Conservation (phyloP, 1,139 yeast genomes). For the Debaryomyces subglobosus region DNA sequence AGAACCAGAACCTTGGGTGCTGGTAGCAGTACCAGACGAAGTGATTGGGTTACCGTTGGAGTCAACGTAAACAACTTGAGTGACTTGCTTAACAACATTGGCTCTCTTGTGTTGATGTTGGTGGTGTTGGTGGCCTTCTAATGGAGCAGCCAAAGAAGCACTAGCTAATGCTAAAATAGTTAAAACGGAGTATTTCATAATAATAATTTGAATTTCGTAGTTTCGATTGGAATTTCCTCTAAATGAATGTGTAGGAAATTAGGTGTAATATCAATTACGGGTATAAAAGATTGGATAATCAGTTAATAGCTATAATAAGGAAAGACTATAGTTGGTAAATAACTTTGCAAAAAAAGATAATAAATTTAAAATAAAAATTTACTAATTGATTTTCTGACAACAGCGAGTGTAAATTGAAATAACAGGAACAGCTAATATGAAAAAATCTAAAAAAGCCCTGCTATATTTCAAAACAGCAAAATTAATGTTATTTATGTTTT, state of each 20-base stretch:
- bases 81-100: constrained; percentile 47
- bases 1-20: constrained; percentile 21
- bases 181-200: constrained; percentile 22
- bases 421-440: not conserved
- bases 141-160: constrained; percentile 34
- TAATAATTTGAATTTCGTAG: not conserved
- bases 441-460: not conserved
- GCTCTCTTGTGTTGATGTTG: constrained; percentile 66
- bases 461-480: constrained; percentile 4
- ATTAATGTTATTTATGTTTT: constrained; percentile 7
- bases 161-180: constrained; percentile 26
- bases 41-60: constrained; percentile 56
- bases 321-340: constrained; percentile 27
- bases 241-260: not conserved
- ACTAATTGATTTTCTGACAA: constrained; percentile 6
- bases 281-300: constrained; percentile 8
- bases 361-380: constrained; percentile 4
- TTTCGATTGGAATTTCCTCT: not conserved
- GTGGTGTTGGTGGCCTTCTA: constrained; percentile 35
- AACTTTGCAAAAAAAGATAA: constrained; percentile 5
- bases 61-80: constrained; percentile 82
- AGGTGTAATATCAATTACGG: constrained; percentile 1
- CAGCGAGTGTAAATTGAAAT: constrained; percentile 1
- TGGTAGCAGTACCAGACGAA: constrained; percentile 19
- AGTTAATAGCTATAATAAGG: constrained; percentile 16